Evolutionary conservation across 257 asterid genomes (phyloP), one percentile per base, ranked within the genome.

Genomic region (Plantago ovata): DNA sequence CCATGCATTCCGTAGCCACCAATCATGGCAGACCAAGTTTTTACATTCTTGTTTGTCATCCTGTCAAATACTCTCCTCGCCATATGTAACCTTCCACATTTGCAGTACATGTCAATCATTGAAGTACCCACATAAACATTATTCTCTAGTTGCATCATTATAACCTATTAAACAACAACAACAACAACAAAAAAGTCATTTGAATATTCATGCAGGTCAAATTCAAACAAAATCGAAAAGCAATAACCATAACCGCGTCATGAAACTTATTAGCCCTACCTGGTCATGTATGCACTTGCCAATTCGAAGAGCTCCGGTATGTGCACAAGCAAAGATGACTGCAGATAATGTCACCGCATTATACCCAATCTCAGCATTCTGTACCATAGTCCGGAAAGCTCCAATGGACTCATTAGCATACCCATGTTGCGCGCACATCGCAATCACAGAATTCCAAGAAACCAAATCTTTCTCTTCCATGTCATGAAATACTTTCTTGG

Each of bases 1-100:
- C 98, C 98, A 46, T 89, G 95, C 94, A 89, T 86, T 53, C 98
- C 98, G 49, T 93, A 89, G 45, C 98, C 97, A 52, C 96, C 84
- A 63, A 93, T 81, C 95, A 93, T 66, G 54, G 98, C 95, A 6
- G 97, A 76, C 96, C 98, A 93, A 36, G 96, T 77, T 72, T 82
- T 93, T 15, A 89, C 87, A 58, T 93, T 93, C 81, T 79, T 93
- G 19, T 41, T 79, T 13, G 65, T 74, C 94, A 88, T 84, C 70
- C 82, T 75, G 49, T 81, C 65, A 38, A 93, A 93, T 28, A 78
- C 82, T 51, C 72, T 73, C 78, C 89, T 89, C 12, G 96, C 97
- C 75, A 67, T 68, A 42, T 59, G 64, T 21, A 84, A 78, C 69
- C 87, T 79, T 58, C 98, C 98, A 21, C 94, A 84, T 75, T 86